phyloP scores from a whole-genome alignment of 2,329 filamentous ascomycete genomes.

The Knufia fluminis region DNA sequence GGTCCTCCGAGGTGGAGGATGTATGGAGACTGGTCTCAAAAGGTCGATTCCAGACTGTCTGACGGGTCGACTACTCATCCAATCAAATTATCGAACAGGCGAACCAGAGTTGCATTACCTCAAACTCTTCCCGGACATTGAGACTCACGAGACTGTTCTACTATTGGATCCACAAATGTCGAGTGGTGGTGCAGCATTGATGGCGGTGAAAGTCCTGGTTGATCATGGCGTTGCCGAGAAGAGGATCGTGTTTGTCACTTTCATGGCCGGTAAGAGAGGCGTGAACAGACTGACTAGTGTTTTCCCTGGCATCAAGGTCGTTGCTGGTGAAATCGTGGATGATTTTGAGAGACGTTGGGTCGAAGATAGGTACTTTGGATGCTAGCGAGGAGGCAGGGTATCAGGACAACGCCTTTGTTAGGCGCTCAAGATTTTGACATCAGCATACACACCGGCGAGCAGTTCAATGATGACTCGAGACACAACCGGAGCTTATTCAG shows the following conservation, averaged over 20 bases:
- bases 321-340: slow-evolving; percentile 71
- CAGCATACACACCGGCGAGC: too few species aligned
- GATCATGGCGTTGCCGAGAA: slow-evolving; percentile 84
- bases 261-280: slow-evolving; percentile 75
- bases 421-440: too few species aligned
- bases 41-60: slow-evolving; percentile 88
- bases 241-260: slow-evolving; percentile 85
- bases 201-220: slow-evolving; percentile 92
- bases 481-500: too few species aligned
- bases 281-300: slow-evolving; percentile 78
- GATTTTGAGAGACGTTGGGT: slow-evolving; percentile 84
- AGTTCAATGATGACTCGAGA: too few species aligned
- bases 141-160: slow-evolving; percentile 68
- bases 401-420: too few species aligned
- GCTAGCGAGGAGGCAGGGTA: slow-evolving; percentile 40
- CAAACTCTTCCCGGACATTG: slow-evolving; percentile 65
- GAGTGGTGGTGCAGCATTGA: slow-evolving; percentile 72
- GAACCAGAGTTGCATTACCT: slow-evolving; percentile 91
- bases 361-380: slow-evolving; percentile 83
- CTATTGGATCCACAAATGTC: slow-evolving; percentile 92
- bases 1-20: slow-evolving; percentile 78
- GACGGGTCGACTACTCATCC: slow-evolving; percentile 80
- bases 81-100: slow-evolving; percentile 73
- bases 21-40: slow-evolving; percentile 77
- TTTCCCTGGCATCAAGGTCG: slow-evolving; percentile 77